Conservation (phyloP, 2,329 filamentous ascomycete genomes). For the Aspergillus felis region DNA sequence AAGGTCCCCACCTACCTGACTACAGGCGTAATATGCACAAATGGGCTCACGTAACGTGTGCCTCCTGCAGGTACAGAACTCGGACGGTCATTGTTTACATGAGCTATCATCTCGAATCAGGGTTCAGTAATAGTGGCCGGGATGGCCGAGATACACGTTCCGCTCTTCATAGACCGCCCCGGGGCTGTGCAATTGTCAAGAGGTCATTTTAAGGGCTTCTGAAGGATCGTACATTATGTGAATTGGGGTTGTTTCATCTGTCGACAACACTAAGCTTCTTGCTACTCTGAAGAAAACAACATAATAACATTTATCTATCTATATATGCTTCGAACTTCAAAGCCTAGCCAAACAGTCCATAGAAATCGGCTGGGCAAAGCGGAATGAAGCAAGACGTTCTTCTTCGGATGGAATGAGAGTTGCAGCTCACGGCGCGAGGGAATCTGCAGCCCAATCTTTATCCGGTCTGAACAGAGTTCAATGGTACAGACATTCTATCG, state of each 20-base stretch:
- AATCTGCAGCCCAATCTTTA: constrained; percentile 21
- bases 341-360: constrained; percentile 9
- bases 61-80: background rate
- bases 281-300: background rate
- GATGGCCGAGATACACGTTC: background rate
- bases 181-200: background rate
- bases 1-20: no score
- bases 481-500: background rate
- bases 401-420: constrained; percentile 27
- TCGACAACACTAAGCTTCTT: background rate
- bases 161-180: background rate
- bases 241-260: background rate
- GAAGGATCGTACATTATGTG: background rate
- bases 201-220: background rate
- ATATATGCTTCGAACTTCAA: constrained; percentile 18
- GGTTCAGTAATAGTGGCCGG: background rate
- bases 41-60: background rate
- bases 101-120: background rate
- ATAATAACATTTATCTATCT: background rate
- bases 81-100: background rate
- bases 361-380: constrained; percentile 14
- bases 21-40: background rate
- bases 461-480: constrained; percentile 10
- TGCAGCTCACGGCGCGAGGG: constrained; percentile 15
- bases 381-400: constrained; percentile 10